Conservation (phyloP, 2,329 filamentous ascomycete species). For the Diaporthe aspalathi region DNA sequence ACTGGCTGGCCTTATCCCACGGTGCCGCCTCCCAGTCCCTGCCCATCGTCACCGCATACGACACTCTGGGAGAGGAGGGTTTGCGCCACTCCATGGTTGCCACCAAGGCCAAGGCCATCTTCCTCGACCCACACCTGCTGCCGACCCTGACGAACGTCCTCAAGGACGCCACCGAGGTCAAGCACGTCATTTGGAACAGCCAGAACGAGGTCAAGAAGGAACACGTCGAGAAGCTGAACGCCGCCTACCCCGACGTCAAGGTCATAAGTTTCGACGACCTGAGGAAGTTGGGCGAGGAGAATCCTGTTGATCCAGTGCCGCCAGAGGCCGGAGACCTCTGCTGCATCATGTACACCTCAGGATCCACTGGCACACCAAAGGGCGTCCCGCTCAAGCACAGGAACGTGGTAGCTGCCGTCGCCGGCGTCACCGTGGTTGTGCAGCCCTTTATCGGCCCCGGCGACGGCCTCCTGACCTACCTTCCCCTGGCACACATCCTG, state of each 20-base stretch:
- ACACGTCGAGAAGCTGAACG: constrained; percentile 61
- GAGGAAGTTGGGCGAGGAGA: constrained; percentile 66
- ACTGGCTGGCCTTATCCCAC: constrained; percentile 65
- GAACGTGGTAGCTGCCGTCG: constrained; percentile 79
- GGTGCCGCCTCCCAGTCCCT: constrained; percentile 78
- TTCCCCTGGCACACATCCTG: constrained; percentile 88
- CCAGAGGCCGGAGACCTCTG: constrained; percentile 80
- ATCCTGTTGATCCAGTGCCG: constrained; percentile 75
- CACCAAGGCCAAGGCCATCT: constrained; percentile 78
- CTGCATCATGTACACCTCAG: constrained; percentile 80
- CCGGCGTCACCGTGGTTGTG: constrained; percentile 82
- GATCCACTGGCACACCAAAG: constrained; percentile 85
- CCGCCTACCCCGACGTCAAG: constrained; percentile 59
- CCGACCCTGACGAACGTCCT: constrained; percentile 66
- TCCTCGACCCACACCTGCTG: constrained; percentile 78
- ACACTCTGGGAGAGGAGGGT: constrained; percentile 81
- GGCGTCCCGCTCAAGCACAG: constrained; percentile 81
- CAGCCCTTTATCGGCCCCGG: constrained; percentile 81
- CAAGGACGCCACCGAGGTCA: constrained; percentile 61
- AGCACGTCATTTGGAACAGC: constrained; percentile 66
- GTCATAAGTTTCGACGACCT: constrained; percentile 65
- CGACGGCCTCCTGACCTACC: constrained; percentile 83
- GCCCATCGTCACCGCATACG: constrained; percentile 86
- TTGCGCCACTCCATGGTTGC: constrained; percentile 79
- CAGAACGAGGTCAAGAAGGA: constrained; percentile 64